A percentile compares a stretch with the other conserved stretches of the same genome.
phyloP scores from a whole-genome alignment of 169 alveolate species.

The Plasmodium sp. region DNA sequence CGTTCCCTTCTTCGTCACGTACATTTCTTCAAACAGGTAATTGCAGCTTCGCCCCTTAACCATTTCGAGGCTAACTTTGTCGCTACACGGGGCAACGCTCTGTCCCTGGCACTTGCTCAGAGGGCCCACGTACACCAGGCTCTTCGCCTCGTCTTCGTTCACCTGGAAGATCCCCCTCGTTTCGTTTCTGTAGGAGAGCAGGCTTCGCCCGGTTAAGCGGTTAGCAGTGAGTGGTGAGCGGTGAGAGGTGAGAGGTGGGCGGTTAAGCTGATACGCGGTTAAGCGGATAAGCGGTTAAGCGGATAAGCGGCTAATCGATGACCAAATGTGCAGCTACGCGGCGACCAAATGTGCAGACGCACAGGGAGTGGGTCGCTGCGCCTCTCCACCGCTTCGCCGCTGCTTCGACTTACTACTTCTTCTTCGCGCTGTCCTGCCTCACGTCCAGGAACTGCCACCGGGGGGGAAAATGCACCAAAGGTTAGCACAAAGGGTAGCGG shows the following conservation, averaged over 20 bases:
- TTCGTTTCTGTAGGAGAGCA: slow-evolving; percentile 36
- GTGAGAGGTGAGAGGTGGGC: too few species aligned
- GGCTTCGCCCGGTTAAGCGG: background rate
- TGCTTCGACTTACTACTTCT: background rate
- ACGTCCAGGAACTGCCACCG: slow-evolving; percentile 25
- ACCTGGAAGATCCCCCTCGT: slow-evolving; percentile 36
- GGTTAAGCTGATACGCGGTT: background rate
- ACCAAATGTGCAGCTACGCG: background rate
- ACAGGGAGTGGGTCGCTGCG: too few species aligned
- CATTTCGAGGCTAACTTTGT: slow-evolving; percentile 11
- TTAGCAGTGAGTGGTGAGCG: too few species aligned
- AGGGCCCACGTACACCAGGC: slow-evolving; percentile 36
- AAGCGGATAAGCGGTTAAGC: background rate
- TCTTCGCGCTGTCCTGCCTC: background rate
- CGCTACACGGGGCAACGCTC: background rate
- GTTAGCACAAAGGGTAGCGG: too few species aligned
- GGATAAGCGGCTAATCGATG: background rate
- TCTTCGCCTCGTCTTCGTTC: slow-evolving; percentile 30
- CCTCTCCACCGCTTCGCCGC: background rate
- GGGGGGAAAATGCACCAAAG: background rate
- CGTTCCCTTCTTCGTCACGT: slow-evolving; percentile 53
- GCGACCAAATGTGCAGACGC: background rate
- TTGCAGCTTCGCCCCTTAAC: background rate
- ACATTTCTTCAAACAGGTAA: slow-evolving; percentile 59
- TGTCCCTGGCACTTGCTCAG: slow-evolving; percentile 29